These are phyloP conservation scores for Eucalyptus camaldulensis DNA, from an alignment of 345 rosid genomes.

Conservation along the genomic window DNA sequence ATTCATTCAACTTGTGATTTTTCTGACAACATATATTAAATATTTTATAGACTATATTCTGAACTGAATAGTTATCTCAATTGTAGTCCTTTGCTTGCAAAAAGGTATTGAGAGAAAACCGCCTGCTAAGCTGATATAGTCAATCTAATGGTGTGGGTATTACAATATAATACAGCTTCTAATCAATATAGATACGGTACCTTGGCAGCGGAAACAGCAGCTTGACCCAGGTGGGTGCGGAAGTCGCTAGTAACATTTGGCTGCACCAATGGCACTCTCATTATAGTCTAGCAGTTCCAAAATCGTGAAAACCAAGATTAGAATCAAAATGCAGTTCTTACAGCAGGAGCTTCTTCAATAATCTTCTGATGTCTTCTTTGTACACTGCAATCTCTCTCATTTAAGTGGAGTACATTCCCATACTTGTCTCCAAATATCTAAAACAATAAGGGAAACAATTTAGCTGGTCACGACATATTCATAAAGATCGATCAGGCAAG, in stretches of 20 bases:
- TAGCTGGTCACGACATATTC: background rate
- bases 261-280: slow-evolving; percentile 35
- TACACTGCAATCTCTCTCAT: slow-evolving; percentile 93
- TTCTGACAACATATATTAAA: background rate
- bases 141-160: background rate
- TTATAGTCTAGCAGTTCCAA: slow-evolving; percentile 5
- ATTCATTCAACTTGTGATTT: background rate
- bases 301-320: slow-evolving; percentile 1
- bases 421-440: slow-evolving; percentile 84
- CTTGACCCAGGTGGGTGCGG: slow-evolving; percentile 66
- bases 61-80: background rate
- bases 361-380: slow-evolving; percentile 98
- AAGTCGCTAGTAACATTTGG: slow-evolving; percentile 66
- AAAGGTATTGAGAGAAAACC: background rate
- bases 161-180: background rate
- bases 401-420: slow-evolving; percentile 68
- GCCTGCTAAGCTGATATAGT: background rate
- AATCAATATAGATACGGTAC: slow-evolving; percentile 14
- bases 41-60: background rate
- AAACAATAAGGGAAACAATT: background rate
- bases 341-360: slow-evolving; percentile 99
- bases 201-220: slow-evolving; percentile 92
- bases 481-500: background rate
- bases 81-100: background rate
- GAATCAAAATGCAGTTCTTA: slow-evolving; percentile 22